These are phyloP conservation scores for Rhizopus delemar DNA, from an alignment of 371 early-diverging fungal species.

Conservation along the genomic window DNA sequence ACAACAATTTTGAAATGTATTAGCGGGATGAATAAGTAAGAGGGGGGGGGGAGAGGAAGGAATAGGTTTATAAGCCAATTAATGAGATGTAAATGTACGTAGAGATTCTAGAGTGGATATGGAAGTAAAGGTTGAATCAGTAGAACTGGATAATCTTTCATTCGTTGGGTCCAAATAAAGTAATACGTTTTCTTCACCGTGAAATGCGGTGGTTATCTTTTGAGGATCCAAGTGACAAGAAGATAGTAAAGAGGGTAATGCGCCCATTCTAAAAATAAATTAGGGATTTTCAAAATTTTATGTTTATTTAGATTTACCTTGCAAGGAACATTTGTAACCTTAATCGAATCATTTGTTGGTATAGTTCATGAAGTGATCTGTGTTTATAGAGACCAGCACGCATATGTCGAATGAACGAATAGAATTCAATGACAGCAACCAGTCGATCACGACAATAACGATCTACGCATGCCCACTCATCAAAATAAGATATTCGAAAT, in stretches of 20 bases:
- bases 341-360: constrained; percentile 62
- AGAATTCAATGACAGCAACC: constrained; percentile 77
- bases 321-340: constrained; percentile 66
- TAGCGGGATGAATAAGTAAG: not conserved
- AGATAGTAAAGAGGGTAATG: constrained; percentile 28
- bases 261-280: constrained; percentile 33
- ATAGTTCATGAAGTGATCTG: constrained; percentile 65
- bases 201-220: constrained; percentile 25
- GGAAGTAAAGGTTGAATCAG: constrained; percentile 29
- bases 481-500: constrained; percentile 67
- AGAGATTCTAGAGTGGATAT: constrained; percentile 23
- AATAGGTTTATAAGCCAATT: not conserved
- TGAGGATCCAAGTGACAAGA: constrained; percentile 27
- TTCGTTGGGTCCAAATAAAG: constrained; percentile 12
- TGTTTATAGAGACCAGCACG: constrained; percentile 71
- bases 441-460: constrained; percentile 76
- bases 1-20: too few relatives aligned
- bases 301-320: constrained; percentile 26
- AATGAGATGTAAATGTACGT: constrained; percentile 20
- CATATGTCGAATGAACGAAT: constrained; percentile 73
- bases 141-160: constrained; percentile 28
- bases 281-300: constrained; percentile 1
- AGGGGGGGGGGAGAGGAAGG: not conserved
- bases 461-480: constrained; percentile 79
- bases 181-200: constrained; percentile 20